Percentiles rank a stretch among this genome's conserved stretches.
Evolutionary conservation across 305 asterid genomes (phyloP).

Genomic region (Petunia hybrid): DNA sequence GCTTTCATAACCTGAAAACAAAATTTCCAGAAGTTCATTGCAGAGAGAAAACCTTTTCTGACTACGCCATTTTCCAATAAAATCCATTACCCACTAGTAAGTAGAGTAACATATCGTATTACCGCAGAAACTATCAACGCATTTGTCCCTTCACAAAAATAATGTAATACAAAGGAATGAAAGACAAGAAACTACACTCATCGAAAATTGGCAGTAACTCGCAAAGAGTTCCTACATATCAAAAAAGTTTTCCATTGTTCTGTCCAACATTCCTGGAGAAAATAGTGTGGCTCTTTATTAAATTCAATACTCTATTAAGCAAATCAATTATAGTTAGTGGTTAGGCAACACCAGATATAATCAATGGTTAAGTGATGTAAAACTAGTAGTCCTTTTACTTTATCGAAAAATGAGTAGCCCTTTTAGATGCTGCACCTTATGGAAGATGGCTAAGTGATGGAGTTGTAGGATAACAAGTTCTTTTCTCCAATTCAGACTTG

Average conservation of each 20-base stretch:
- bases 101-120: constrained; percentile 6
- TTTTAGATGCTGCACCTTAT: constrained; percentile 6
- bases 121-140: background rate
- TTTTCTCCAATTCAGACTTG: constrained; percentile 25
- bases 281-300: background rate
- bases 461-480: constrained; percentile 18
- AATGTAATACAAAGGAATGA: constrained; percentile 3
- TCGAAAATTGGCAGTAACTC: constrained; percentile 16
- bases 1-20: constrained; percentile 67
- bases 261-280: constrained; percentile 26
- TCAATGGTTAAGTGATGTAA: constrained; percentile 19
- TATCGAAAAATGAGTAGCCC: background rate
- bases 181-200: background rate
- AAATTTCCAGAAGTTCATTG: constrained; percentile 26
- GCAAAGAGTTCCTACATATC: background rate
- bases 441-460: constrained; percentile 15
- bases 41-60: constrained; percentile 5
- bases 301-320: background rate
- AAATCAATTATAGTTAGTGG: constrained; percentile 2
- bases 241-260: background rate
- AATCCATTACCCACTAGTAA: constrained; percentile 10
- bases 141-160: constrained; percentile 11
- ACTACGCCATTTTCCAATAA: background rate
- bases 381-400: constrained; percentile 1
- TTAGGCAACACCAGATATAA: constrained; percentile 18